These are phyloP conservation scores for Phytophthora boehmeriae DNA, from an alignment of 352 stramenopile genomes.

Conservation along the genomic window DNA sequence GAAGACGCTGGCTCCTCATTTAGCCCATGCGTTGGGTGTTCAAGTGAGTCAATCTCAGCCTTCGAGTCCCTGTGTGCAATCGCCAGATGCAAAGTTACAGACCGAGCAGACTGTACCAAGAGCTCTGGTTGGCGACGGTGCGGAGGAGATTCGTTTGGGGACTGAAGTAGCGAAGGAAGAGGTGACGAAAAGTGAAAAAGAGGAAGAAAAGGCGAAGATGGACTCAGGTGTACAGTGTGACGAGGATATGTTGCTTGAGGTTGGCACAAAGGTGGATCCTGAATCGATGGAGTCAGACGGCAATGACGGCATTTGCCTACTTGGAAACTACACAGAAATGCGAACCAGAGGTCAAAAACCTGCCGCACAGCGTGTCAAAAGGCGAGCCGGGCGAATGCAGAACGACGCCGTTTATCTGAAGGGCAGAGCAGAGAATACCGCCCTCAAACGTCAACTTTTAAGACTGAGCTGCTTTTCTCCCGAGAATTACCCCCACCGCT, in stretches of 20 bases:
- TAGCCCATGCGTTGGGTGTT: slow-evolving; percentile 36
- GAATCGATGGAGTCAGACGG: neutral
- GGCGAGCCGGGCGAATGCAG: neutral
- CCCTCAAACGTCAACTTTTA: neutral
- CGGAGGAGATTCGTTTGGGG: neutral
- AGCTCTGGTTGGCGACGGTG: neutral
- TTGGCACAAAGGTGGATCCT: neutral
- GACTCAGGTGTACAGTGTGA: slow-evolving; percentile 46
- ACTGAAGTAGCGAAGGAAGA: neutral
- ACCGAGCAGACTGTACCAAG: neutral
- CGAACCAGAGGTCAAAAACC: neutral
- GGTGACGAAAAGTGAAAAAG: neutral
- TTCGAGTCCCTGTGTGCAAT: slow-evolving; percentile 7
- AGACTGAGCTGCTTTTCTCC: slow-evolving; percentile 20
- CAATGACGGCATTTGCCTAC: slow-evolving; percentile 1
- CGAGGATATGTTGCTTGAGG: slow-evolving; percentile 15
- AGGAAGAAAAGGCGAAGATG: slow-evolving; percentile 7
- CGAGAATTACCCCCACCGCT: slow-evolving; percentile 45
- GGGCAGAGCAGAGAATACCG: neutral
- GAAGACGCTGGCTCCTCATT: slow-evolving; percentile 40
- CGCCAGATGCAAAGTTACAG: neutral
- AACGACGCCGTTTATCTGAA: neutral
- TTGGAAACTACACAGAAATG: neutral
- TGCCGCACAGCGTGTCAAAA: neutral
- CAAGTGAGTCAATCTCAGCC: slow-evolving; percentile 28